These are phyloP conservation scores for Oryza nivara DNA, from an alignment of 176 grass and related monocot species.

Conservation along the genomic window DNA sequence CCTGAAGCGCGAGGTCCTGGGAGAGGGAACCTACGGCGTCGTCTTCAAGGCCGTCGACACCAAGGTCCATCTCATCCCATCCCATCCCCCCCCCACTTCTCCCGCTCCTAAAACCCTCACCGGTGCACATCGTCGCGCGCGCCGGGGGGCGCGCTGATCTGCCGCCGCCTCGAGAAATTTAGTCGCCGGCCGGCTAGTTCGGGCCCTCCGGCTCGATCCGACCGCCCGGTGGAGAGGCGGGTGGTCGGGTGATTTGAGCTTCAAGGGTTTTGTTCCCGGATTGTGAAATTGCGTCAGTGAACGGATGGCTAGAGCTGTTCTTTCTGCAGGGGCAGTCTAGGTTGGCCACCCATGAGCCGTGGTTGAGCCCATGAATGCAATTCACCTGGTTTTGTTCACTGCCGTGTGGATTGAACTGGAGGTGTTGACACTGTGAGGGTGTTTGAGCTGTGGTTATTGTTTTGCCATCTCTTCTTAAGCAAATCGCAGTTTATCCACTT, in stretches of 20 bases:
- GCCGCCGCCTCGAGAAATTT: conserved; percentile 5
- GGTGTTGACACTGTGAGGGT: neutral
- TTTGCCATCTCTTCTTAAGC: neutral
- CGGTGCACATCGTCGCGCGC: neutral
- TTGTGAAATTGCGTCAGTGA: conserved; percentile 20
- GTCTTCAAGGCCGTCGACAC: conserved; percentile 96
- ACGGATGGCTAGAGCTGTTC: neutral
- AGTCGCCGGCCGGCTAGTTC: neutral
- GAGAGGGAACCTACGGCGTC: conserved; percentile 91
- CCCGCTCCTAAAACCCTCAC: conserved; percentile 23
- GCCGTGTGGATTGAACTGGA: neutral
- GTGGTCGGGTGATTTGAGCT: conserved; percentile 11
- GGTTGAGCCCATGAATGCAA: neutral
- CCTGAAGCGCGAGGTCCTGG: conserved; percentile 81
- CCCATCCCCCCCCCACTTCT: neutral
- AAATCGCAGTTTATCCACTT: neutral
- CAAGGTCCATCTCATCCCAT: conserved; percentile 44
- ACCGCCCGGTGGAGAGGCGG: neutral
- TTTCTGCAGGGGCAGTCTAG: neutral
- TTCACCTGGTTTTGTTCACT: conserved; percentile 16
- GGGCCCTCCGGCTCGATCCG: neutral
- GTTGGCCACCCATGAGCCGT: neutral
- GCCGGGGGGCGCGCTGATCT: conserved; percentile 33
- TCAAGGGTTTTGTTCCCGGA: neutral
- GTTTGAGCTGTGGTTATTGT: neutral